Conservation (phyloP, 2,329 filamentous ascomycete species). For the Tothia fuscella region DNA sequence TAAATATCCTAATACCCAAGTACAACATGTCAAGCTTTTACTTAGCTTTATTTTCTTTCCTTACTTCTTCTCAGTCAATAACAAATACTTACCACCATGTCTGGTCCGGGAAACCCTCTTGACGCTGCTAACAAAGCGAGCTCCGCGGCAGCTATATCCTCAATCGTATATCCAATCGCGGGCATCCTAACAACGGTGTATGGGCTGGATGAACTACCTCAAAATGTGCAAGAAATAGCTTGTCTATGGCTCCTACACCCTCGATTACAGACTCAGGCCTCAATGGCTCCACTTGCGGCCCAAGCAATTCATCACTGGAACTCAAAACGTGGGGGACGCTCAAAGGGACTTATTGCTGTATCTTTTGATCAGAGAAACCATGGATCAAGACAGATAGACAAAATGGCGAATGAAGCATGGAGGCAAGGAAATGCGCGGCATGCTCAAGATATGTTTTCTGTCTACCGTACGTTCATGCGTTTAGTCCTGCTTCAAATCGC, state of each 20-base stretch:
- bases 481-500: conserved; percentile 17
- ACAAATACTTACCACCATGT: background rate
- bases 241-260: conserved; percentile 90
- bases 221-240: conserved; percentile 45
- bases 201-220: conserved; percentile 61
- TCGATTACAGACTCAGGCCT: conserved; percentile 54
- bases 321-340: conserved; percentile 19
- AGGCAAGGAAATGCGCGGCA: conserved; percentile 65
- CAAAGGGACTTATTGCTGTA: conserved; percentile 60
- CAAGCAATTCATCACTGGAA: conserved; percentile 60
- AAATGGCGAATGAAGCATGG: conserved; percentile 66
- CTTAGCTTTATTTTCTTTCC: no score
- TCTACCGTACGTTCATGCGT: no score
- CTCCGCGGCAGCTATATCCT: conserved; percentile 41
- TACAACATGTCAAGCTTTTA: no score
- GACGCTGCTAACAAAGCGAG: conserved; percentile 14
- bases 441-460: conserved; percentile 83
- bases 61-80: no score
- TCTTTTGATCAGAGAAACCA: conserved; percentile 93
- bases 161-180: conserved; percentile 56
- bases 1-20: no score
- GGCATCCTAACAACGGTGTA: conserved; percentile 71
- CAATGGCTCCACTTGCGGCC: conserved; percentile 66
- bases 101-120: conserved; percentile 6
- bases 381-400: conserved; percentile 57